Conservation (phyloP, 805 yeast species). For the Gaillardinia entomophila region DNA sequence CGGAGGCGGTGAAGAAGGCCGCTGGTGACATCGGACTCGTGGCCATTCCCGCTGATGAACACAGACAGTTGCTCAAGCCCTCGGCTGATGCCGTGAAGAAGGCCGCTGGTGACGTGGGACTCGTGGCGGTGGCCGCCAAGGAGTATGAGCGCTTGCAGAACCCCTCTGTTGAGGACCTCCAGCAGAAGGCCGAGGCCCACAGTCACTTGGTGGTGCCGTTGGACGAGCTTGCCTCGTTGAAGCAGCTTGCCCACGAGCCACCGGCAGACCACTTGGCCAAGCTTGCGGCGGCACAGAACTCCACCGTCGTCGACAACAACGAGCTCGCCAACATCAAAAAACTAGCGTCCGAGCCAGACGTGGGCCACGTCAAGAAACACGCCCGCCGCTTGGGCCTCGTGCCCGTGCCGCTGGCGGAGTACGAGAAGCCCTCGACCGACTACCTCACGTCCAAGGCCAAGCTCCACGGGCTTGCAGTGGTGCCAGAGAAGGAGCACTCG, state of each 20-base stretch:
- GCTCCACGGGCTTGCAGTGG: conserved; percentile 2
- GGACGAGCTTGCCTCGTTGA: conserved; percentile 2
- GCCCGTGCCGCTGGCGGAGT: conserved; percentile 8
- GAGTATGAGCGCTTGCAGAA: conserved; percentile 18
- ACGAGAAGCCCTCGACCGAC: conserved; percentile 10
- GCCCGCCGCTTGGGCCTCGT: conserved; percentile 9
- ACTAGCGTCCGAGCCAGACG: conserved; percentile 9
- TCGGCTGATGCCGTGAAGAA: no score
- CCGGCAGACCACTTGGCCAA: conserved; percentile 2
- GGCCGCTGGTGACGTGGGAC: conserved; percentile 16
- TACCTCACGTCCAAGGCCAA: conserved; percentile 8
- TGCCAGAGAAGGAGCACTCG: not conserved
- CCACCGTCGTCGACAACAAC: conserved; percentile 1
- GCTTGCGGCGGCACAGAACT: not conserved
- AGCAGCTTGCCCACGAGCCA: conserved; percentile 3
- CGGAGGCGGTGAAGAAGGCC: conserved; percentile 5
- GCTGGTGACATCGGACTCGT: conserved; percentile 6
- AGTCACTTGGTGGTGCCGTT: conserved; percentile 1
- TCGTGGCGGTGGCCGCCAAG: conserved; percentile 13
- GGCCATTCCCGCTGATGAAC: conserved; percentile 4
- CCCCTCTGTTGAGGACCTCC: conserved; percentile 14
- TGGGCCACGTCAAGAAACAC: conserved; percentile 9
- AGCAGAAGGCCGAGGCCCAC: not conserved
- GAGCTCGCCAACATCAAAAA: conserved; percentile 3
- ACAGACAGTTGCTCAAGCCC: conserved; percentile 5